Base-by-base conservation (phyloP, 805 yeast species). In the Ogataea haglerorum region DNA sequence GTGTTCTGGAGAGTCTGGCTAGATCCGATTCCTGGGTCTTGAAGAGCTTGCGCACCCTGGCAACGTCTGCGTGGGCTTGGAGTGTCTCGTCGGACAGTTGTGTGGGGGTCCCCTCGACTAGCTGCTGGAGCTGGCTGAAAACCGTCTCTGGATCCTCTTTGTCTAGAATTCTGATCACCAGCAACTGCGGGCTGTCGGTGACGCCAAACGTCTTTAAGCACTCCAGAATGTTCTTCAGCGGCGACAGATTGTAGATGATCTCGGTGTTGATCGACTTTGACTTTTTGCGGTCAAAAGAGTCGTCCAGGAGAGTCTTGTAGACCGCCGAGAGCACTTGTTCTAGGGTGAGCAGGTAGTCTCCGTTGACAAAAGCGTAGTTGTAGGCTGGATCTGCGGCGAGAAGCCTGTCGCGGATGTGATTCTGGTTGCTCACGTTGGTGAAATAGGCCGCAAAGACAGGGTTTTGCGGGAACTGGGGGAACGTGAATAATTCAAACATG, bases 191-290 rank as follows among this genome's bases (percentile, higher is more conserved):
- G 3, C 77, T 61, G 3, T 65, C 63, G 38, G 78, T 75, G 13
- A 86, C 69, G 9, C 95, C 95, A 62, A 85, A 84, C 51, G 75
- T 69, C 47, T 72, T 76, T 47, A 86, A 67, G 1, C 88, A 82
- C 44, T 86, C 93, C 67, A 76, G 72, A 28, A 82, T 80, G 55
- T 83, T 85, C 50, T 78, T 80, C 6, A 78, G 72, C 2, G 91
- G 87, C 1, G 89, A 77, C 43, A 87, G 64, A 43, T 80, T 75
- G 53, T 81, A 75, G 17, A 85, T 73, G 28, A 83, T 68, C 53
- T 87, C 95, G 0, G 93, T 80, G 54, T 85, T 84, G 23, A 86
- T 51, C 1, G 80, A 72, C 49, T 73, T 78, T 8, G 95, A 81
- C 48, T 80, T 72, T 68, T 76, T 69, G 15, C 61, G 68, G 10